Base-by-base conservation (phyloP, 2,329 filamentous ascomycete genomes). In the Epichloe sp. region DNA sequence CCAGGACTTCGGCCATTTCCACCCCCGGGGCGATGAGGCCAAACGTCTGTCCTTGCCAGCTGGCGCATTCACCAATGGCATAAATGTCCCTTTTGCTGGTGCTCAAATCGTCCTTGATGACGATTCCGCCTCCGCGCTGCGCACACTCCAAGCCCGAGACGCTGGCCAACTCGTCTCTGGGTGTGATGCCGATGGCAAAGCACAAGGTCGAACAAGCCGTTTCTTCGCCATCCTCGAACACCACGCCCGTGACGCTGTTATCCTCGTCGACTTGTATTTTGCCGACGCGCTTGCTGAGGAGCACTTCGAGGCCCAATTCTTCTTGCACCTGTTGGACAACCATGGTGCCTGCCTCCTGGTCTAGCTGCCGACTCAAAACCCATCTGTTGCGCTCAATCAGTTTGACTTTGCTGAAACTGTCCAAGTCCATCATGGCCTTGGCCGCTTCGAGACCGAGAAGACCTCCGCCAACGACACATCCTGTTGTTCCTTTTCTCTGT, bases 1-100 rank as follows among this genome's bases (percentile, higher is more conserved):
- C 82, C 3, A 95, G 78, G 1, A 95, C 83, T 58, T 95, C 89
- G 0, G 90, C 90, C 87, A 95, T 95, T 66, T 95, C 90, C 37
- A 95, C 78, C 17, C 89, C 89, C 0, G 89, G 89, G 0, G 86
- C 88, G 58, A 96, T 95, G 19, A 96, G 78, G 5, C 89, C 89
- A 57, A 88, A 95, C 0, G 87, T 89, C 66, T 93, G 85, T 57
- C 80, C 84, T 55, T 90, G 77, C 87, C 88, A 95, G 68, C 84
- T 93, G 5, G 89, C 88, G 60, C 89, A 95, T 67, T 95, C 90
- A 52, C 89, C 90, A 47, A 95, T 85, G 45, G 89, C 89, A 63
- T 93, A 95, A 47, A 95, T 79, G 55, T 85, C 82, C 0, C 80
- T 72, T 4, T 76, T 65, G 35, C 80, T 93, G 2, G 89, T 95